Evolutionary conservation across 2,329 filamentous ascomycete species (phyloP), one percentile per base, ranked within the genome.

Genomic region (Fusarium torulosum): DNA sequence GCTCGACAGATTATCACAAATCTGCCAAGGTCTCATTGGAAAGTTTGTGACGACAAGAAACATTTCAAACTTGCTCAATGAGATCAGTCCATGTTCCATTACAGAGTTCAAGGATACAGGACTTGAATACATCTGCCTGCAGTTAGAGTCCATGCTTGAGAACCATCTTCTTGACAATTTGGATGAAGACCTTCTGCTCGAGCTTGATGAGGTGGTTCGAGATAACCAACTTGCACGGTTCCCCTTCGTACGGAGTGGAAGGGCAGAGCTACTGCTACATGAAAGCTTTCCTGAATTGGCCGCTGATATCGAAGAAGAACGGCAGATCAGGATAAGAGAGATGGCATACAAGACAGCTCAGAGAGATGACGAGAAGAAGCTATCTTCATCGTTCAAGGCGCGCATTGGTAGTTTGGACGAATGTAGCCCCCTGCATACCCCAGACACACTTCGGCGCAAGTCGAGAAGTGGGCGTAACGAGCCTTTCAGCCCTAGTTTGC

Each of bases 71-170:
- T 83, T 98, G 17, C 84, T 99, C 13, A 97, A 97, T 74, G 91
- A 91, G 3, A 91, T 97, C 62, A 91, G 93, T 43, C 91, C 92
- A 4, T 97, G 91, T 75, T 91, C 91, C 1, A 89, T 97, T 7
- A 88, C 88, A 1, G 88, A 91, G 57, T 97, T 99, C 81, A 97
- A 97, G 77, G 88, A 96, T 70, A 91, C 91, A 11, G 92, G 91
- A 1, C 82, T 98, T 29, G 93, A 97, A 76, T 99, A 97, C 75
- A 88, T 97, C 21, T 97, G 94, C 72, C 82, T 97, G 43, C 96
- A 97, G 73, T 84, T 98, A 58, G 96, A 99, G 77, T 88, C 90
- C 8, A 93, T 98, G 85, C 88, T 99, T 50, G 94, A 97, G 74
- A 97, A 97, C 66, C 91, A 93, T 71, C 84, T 95, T 17, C 84